Percentiles rank a stretch among this genome's conserved stretches.
Evolutionary conservation across 768 basidiomycete species (phyloP).

Genomic region (Suillus brevipes): DNA sequence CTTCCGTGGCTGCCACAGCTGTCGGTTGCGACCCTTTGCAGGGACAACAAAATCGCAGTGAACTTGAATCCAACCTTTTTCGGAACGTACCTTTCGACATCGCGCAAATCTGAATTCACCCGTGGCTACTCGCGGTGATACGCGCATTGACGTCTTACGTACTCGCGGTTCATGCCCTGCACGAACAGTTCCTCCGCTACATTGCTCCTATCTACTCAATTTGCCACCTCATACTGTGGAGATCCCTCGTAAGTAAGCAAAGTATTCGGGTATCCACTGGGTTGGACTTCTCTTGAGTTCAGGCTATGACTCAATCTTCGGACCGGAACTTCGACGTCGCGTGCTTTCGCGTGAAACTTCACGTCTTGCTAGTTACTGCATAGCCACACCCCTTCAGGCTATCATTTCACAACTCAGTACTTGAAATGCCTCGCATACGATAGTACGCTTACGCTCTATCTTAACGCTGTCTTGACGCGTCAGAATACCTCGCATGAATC

Average conservation of each 20-base stretch:
- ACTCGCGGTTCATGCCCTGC: constrained; percentile 18
- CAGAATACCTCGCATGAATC: neutral
- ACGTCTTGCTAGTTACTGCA: neutral
- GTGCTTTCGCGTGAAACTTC: neutral
- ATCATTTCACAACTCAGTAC: neutral
- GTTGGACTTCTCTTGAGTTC: neutral
- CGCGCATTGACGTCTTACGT: constrained; percentile 29
- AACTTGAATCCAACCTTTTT: constrained; percentile 33
- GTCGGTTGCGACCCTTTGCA: constrained; percentile 18
- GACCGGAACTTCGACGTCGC: neutral
- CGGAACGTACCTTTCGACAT: constrained; percentile 37
- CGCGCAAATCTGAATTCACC: constrained; percentile 31
- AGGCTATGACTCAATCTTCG: neutral
- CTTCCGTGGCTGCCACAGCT: constrained; percentile 6
- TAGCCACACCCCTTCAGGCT: neutral
- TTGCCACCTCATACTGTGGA: neutral
- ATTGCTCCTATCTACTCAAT: constrained; percentile 12
- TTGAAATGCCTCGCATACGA: neutral
- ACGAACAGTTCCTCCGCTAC: constrained; percentile 10
- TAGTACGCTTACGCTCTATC: neutral
- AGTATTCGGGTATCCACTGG: neutral
- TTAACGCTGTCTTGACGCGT: neutral
- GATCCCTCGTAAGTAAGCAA: neutral
- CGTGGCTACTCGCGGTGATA: constrained; percentile 29
- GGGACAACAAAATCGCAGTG: constrained; percentile 25